Base-by-base conservation (phyloP, 73 alveolate species). In the Blepharisma stoltei region DNA sequence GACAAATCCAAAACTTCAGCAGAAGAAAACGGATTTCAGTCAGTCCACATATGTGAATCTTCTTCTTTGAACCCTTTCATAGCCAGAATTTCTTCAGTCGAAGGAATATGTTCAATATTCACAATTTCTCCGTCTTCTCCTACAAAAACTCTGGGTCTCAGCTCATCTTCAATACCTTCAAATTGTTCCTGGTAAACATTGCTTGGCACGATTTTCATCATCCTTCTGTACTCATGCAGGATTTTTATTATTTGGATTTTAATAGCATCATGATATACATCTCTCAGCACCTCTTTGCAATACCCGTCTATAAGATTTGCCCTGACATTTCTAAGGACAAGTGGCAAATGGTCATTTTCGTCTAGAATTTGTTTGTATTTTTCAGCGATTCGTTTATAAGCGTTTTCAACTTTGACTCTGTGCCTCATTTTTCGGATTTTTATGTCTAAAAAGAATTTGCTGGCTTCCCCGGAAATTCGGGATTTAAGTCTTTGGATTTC, bases 261-360 rank as follows among this genome's bases (percentile, higher is more conserved):
- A 8, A 82, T 6, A n/a, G 95, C 76, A 54, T 88, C 95, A 18
- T 83, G 71, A 55, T 83, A 83, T 21, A 81, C 90, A 44, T 88
- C 95, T 67, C 95, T 69, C 11, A 88, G 67, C 18, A 88, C 81
- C 52, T 88, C 90, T 25, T 69, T 77, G 66, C 95, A 88, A 45
- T 82, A 88, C 68, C 80, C 80, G 55, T 87, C 90, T 6, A 83
- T 67, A 7, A 87, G 80, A 52, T 69, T 82, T 9, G 82, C 67
- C 47, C 93, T 79, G 2, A 60, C 18, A 60, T 60, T 60, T 18
- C 73, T 14, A 38, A 60, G 14, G 4, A 60, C 18, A 25, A 60
- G 14, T 20, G 46, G 46, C 18, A 60, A 14, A 60, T 60, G 46
- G 46, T 60, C 73, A 25, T 11, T 60, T 60, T 60, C 73, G 11